phyloP scores from a whole-genome alignment of 805 yeast species.

The Spathaspora gorwiae region DNA sequence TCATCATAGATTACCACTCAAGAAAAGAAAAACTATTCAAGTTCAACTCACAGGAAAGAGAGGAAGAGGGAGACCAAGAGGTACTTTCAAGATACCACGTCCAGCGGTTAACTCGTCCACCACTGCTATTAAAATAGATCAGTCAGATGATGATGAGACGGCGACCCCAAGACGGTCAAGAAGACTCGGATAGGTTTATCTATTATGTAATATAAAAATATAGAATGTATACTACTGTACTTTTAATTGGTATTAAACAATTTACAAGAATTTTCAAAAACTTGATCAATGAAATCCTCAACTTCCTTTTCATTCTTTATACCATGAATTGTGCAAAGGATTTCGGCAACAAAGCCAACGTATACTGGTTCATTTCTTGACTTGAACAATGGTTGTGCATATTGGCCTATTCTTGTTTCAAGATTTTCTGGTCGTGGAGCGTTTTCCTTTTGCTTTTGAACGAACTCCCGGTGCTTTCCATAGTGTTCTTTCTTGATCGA shows the following conservation, averaged over 20 bases:
- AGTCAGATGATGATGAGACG: not conserved
- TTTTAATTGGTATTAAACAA: slow-evolving; percentile 17
- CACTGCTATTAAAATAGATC: not conserved
- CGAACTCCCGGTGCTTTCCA: slow-evolving; percentile 23
- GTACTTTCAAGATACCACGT: slow-evolving; percentile 6
- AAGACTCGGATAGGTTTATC: not conserved
- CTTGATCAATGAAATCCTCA: slow-evolving; percentile 28
- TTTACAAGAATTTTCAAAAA: slow-evolving; percentile 32
- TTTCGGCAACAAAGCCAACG: slow-evolving; percentile 71
- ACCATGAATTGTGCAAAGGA: slow-evolving; percentile 30
- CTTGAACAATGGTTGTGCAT: slow-evolving; percentile 53
- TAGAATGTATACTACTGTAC: slow-evolving; percentile 6
- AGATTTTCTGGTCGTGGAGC: slow-evolving; percentile 6
- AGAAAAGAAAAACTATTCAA: slow-evolving; percentile 6
- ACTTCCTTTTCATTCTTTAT: slow-evolving; percentile 23
- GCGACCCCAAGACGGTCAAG: slow-evolving; percentile 3
- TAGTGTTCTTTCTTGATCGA: slow-evolving; percentile 62
- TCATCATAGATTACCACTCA: not conserved
- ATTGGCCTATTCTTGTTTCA: slow-evolving; percentile 17
- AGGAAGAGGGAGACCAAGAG: slow-evolving; percentile 10
- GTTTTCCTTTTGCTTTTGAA: slow-evolving; percentile 8
- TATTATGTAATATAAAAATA: slow-evolving; percentile 5
- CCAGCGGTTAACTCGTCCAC: not conserved
- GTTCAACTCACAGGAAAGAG: slow-evolving; percentile 1
- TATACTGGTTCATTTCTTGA: slow-evolving; percentile 92